Evolutionary conservation across 768 basidiomycete genomes (phyloP).

Genomic region (Hygrophorus pudorinus): DNA sequence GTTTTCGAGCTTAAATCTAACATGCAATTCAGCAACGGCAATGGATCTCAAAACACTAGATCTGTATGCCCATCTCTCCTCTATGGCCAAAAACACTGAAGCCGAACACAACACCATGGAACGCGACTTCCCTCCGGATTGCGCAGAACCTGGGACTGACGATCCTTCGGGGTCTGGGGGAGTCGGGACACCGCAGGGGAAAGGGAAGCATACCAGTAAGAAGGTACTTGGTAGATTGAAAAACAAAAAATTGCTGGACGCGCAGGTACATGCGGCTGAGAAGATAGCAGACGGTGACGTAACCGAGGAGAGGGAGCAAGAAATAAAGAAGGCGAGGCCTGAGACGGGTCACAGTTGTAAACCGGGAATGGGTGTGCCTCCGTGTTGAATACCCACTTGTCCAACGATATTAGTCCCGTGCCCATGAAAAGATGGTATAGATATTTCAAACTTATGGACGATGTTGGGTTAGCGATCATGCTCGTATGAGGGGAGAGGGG

Average conservation of each 20-base stretch:
- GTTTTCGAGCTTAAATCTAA: not conserved
- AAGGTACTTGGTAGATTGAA: conserved; percentile 40
- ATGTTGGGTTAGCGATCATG: not conserved
- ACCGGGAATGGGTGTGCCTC: conserved; percentile 76
- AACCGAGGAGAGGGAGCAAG: conserved; percentile 19
- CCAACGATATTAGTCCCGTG: conserved; percentile 43
- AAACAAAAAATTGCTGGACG: conserved; percentile 35
- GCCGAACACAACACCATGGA: conserved; percentile 33
- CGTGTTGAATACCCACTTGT: conserved; percentile 52
- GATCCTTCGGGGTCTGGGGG: conserved; percentile 5
- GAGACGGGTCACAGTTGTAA: conserved; percentile 25
- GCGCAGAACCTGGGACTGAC: conserved; percentile 9
- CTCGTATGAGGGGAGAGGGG: not conserved
- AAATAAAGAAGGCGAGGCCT: conserved; percentile 26
- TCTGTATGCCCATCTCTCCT: conserved; percentile 45
- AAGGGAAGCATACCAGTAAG: conserved; percentile 24
- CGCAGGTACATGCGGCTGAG: conserved; percentile 13
- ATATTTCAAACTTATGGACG: conserved; percentile 46
- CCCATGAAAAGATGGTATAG: conserved; percentile 60
- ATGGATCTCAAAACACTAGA: conserved; percentile 45
- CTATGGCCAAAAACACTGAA: conserved; percentile 51
- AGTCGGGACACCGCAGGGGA: conserved; percentile 8
- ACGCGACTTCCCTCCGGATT: conserved; percentile 10
- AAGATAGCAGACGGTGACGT: conserved; percentile 4
- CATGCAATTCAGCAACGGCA: conserved; percentile 28